Conservation (phyloP, 2,329 filamentous ascomycete species). For the Dothideomycetidae sp. region DNA sequence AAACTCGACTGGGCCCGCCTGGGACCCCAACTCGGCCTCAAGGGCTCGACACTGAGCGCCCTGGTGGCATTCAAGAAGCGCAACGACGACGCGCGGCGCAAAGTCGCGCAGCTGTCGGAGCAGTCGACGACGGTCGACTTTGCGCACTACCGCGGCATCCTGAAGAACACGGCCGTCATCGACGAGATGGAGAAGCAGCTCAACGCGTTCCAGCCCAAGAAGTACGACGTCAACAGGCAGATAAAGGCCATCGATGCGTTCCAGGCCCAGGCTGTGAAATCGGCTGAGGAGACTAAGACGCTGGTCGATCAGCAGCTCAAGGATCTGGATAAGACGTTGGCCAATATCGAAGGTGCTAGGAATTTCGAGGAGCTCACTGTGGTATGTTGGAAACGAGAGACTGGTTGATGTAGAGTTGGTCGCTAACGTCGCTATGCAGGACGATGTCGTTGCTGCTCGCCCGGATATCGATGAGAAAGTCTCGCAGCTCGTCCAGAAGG, state of each 20-base stretch:
- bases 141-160: slow-evolving; percentile 70
- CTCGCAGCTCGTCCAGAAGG: slow-evolving; percentile 85
- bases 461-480: slow-evolving; percentile 98
- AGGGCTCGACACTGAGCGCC: slow-evolving; percentile 80
- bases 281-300: slow-evolving; percentile 89
- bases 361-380: slow-evolving; percentile 96
- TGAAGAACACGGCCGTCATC: slow-evolving; percentile 93
- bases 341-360: slow-evolving; percentile 92
- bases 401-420: neutral
- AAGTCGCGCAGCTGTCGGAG: slow-evolving; percentile 71
- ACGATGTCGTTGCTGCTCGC: slow-evolving; percentile 85
- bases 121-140: slow-evolving; percentile 84
- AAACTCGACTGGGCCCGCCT: slow-evolving; percentile 99
- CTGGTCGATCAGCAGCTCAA: slow-evolving; percentile 90
- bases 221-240: slow-evolving; percentile 86
- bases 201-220: slow-evolving; percentile 75
- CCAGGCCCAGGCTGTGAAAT: slow-evolving; percentile 92
- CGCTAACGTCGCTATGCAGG: slow-evolving; percentile 39
- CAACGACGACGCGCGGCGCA: slow-evolving; percentile 96
- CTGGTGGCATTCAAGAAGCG: slow-evolving; percentile 98
- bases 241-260: slow-evolving; percentile 97
- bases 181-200: slow-evolving; percentile 97
- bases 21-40: slow-evolving; percentile 84
- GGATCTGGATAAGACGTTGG: slow-evolving; percentile 85
- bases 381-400: slow-evolving; percentile 45